These are phyloP conservation scores for Solanum neorickii DNA, from an alignment of 257 asterid species.

Conservation along the genomic window DNA sequence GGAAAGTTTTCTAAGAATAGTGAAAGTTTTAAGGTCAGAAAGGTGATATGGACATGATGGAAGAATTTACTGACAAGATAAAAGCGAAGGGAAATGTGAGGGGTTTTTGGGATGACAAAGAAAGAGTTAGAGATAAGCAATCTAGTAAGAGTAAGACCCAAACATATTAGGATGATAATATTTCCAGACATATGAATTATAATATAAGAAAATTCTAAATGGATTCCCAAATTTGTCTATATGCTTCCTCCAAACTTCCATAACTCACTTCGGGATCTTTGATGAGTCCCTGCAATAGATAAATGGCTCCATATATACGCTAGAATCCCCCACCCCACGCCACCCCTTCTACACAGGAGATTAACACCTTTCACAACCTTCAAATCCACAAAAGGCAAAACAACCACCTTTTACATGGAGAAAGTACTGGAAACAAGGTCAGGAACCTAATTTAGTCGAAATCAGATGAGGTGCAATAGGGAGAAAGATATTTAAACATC, in stretches of 20 bases:
- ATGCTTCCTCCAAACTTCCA: not conserved
- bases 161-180: not conserved
- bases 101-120: not conserved
- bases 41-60: not conserved
- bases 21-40: not conserved
- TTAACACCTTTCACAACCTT: not conserved
- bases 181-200: not conserved
- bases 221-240: not conserved
- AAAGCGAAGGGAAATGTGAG: not conserved
- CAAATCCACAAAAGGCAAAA: not conserved
- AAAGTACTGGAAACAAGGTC: not conserved
- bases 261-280: not conserved
- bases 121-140: not conserved
- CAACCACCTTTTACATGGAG: not conserved
- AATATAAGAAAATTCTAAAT: not conserved
- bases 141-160: not conserved
- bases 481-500: not conserved
- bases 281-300: not conserved
- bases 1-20: not conserved
- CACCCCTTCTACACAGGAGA: not conserved
- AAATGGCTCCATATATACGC: not conserved
- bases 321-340: not conserved
- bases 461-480: not conserved
- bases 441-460: not conserved
- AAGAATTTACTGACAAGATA: not conserved